These are phyloP conservation scores for Arctium minus DNA, from an alignment of 129 eudicot genomes.

Conservation along the genomic window DNA sequence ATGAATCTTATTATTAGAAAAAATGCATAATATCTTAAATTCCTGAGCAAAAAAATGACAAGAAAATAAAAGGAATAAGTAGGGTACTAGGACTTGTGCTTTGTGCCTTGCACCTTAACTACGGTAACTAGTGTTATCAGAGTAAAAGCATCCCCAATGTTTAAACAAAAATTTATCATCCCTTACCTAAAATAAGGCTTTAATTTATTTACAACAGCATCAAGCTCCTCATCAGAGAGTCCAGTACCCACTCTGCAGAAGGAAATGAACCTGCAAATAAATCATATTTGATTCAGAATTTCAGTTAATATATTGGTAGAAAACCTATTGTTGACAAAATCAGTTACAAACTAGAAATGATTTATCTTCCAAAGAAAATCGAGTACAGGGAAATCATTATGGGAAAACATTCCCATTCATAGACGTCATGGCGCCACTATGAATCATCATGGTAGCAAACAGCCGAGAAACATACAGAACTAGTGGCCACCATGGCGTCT, in stretches of 20 bases:
- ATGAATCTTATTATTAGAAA: not conserved
- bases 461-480: too few relatives aligned
- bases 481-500: too few relatives aligned
- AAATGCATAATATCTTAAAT: not conserved
- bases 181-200: conserved; percentile 84
- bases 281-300: not conserved
- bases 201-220: conserved; percentile 70
- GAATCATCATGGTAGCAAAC: too few relatives aligned
- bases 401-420: too few relatives aligned
- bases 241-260: conserved; percentile 99
- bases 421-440: too few relatives aligned
- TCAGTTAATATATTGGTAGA: not conserved
- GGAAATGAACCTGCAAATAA: conserved; percentile 80
- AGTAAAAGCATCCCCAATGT: not conserved
- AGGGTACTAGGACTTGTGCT: not conserved
- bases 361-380: too few relatives aligned
- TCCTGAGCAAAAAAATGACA: not conserved
- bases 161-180: not conserved
- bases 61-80: not conserved
- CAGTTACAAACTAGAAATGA: not conserved
- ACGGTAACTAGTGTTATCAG: not conserved
- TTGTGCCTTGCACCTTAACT: not conserved
- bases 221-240: conserved; percentile 92
- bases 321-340: not conserved
- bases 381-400: too few relatives aligned